These are phyloP conservation scores for Cyphellophora attinorum DNA, from an alignment of 2,329 filamentous ascomycete genomes.

Conservation along the genomic window DNA sequence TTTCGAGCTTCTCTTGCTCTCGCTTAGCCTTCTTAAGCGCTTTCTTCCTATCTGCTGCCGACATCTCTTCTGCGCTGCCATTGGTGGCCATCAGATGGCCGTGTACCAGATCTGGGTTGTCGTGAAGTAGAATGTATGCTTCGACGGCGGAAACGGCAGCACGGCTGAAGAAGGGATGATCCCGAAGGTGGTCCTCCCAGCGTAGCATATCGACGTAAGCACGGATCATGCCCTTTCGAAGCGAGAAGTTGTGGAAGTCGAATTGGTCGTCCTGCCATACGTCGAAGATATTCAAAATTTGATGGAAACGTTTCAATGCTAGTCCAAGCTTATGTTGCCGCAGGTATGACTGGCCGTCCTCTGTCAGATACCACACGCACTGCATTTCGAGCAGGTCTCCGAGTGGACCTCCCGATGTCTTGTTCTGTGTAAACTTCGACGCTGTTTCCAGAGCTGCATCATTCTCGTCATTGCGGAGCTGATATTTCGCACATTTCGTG, in stretches of 20 bases:
- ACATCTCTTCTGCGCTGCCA: constrained; percentile 34
- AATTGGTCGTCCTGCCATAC: constrained; percentile 98
- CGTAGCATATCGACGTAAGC: constrained; percentile 93
- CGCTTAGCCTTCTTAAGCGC: constrained; percentile 83
- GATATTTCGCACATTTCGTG: constrained; percentile 95
- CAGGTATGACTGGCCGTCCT: constrained; percentile 83
- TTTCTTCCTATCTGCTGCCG: constrained; percentile 67
- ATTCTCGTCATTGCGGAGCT: constrained; percentile 83
- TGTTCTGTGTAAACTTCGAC: constrained; percentile 86
- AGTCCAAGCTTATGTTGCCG: constrained; percentile 74
- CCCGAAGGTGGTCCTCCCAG: constrained; percentile 85
- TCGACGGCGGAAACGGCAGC: constrained; percentile 73
- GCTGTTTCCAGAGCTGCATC: constrained; percentile 79
- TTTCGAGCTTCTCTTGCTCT: constrained; percentile 63
- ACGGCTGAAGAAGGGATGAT: constrained; percentile 86
- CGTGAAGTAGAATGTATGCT: constrained; percentile 69
- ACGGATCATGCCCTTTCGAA: constrained; percentile 92
- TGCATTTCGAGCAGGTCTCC: constrained; percentile 96
- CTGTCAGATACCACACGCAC: constrained; percentile 91
- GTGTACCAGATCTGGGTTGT: constrained; percentile 59
- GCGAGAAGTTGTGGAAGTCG: constrained; percentile 94
- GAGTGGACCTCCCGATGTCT: constrained; percentile 76
- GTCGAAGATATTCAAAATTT: constrained; percentile 87
- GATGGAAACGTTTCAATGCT: constrained; percentile 84
- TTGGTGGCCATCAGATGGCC: constrained; percentile 50